These are phyloP conservation scores for Solidago caesia DNA, from an alignment of 129 eudicot species.

Conservation along the genomic window DNA sequence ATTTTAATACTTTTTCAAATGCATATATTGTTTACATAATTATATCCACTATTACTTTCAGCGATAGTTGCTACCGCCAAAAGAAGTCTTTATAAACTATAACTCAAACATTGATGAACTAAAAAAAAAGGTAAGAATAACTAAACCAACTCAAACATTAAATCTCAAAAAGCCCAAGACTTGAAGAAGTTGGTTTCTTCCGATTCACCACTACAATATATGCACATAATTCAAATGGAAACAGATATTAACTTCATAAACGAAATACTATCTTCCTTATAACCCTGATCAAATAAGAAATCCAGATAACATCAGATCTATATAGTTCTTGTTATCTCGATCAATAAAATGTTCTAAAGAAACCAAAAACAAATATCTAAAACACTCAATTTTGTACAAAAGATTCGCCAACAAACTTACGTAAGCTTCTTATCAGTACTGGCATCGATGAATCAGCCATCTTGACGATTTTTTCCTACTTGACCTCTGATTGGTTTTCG, in stretches of 20 bases:
- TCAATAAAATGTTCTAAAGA: slow-evolving; percentile 3
- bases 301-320: not conserved
- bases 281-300: not conserved
- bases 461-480: slow-evolving; percentile 13
- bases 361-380: slow-evolving; percentile 26
- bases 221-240: not conserved
- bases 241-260: not conserved
- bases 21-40: too few relatives aligned
- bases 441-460: slow-evolving; percentile 3
- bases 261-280: not conserved
- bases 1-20: too few relatives aligned
- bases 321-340: slow-evolving; percentile 8
- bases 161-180: not conserved
- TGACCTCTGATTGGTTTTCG: slow-evolving; percentile 30
- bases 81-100: too few relatives aligned
- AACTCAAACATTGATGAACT: not conserved
- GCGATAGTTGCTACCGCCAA: too few relatives aligned
- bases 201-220: not conserved
- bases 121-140: too few relatives aligned
- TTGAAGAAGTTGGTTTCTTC: not conserved
- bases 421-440: not conserved
- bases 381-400: slow-evolving; percentile 16
- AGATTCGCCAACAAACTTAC: not conserved
- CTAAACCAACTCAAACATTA: not conserved
- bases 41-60: too few relatives aligned